Conservation (phyloP, 441 rosid species). For the Pelargonium citronellum region DNA sequence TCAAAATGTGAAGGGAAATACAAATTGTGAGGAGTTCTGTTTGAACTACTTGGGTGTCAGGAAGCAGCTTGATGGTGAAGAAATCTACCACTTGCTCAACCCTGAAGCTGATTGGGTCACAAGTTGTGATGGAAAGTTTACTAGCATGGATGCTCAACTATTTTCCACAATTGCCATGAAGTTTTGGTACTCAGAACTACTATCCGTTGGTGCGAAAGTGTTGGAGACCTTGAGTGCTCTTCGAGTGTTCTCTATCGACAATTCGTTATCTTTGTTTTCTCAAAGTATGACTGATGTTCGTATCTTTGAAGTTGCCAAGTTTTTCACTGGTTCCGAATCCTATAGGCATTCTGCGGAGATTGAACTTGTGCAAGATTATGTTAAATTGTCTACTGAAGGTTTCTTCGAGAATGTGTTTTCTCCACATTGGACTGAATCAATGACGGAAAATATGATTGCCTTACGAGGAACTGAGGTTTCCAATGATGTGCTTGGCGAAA, state of each 20-base stretch:
- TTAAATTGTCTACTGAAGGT: slow-evolving; percentile 16
- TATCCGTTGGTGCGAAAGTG: slow-evolving; percentile 38
- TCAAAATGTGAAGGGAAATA: slow-evolving; percentile 13
- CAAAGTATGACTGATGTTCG: slow-evolving; percentile 21
- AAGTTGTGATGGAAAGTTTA: slow-evolving; percentile 18
- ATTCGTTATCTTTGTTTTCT: slow-evolving; percentile 24
- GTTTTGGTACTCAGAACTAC: slow-evolving; percentile 38
- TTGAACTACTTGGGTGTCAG: slow-evolving; percentile 39
- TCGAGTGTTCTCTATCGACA: not conserved
- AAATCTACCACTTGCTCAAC: slow-evolving; percentile 27
- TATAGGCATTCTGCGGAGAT: not conserved
- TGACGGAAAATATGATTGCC: slow-evolving; percentile 25
- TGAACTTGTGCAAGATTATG: slow-evolving; percentile 14
- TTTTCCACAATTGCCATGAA: slow-evolving; percentile 30
- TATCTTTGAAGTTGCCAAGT: slow-evolving; percentile 32
- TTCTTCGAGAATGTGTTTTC: slow-evolving; percentile 32
- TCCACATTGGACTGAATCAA: slow-evolving; percentile 33
- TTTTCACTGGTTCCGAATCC: slow-evolving; percentile 25
- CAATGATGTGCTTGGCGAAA: slow-evolving; percentile 22
- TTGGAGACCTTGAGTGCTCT: slow-evolving; percentile 30
- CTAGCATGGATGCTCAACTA: slow-evolving; percentile 24
- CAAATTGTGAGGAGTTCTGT: slow-evolving; percentile 38
- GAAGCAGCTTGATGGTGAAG: slow-evolving; percentile 22
- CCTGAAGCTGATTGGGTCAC: slow-evolving; percentile 33
- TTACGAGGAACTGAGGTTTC: slow-evolving; percentile 28